A percentile compares a stretch with the other conserved stretches of the same genome.
Evolutionary conservation across 2,329 filamentous ascomycete genomes (phyloP).

Genomic region (Pseudogymnoascus sp.): DNA sequence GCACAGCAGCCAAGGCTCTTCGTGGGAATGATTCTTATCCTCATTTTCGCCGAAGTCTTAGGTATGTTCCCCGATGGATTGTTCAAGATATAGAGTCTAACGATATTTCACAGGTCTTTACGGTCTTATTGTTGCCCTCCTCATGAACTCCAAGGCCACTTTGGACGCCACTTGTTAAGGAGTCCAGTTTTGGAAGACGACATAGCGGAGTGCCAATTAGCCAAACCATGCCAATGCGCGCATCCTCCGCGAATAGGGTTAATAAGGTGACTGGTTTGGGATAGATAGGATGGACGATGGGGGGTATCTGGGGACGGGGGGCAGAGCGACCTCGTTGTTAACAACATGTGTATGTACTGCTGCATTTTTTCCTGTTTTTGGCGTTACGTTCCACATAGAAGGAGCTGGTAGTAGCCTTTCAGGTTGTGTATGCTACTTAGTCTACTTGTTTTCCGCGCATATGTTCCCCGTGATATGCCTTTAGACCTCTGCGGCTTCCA

Average conservation of each 20-base stretch:
- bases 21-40: constrained; percentile 74
- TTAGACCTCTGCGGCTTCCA: not conserved
- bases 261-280: not conserved
- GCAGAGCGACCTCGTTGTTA: constrained; percentile 16
- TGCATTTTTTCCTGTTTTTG: constrained; percentile 22
- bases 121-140: constrained; percentile 93
- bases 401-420: constrained; percentile 22
- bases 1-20: constrained; percentile 62
- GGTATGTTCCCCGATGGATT: constrained; percentile 40
- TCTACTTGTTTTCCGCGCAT: constrained; percentile 13
- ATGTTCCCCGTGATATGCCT: not conserved
- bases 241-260: not conserved
- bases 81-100: constrained; percentile 22
- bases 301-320: constrained; percentile 1
- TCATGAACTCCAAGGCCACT: constrained; percentile 95
- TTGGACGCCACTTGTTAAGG: constrained; percentile 55
- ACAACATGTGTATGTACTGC: constrained; percentile 27
- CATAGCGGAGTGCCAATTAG: not conserved
- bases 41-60: constrained; percentile 80
- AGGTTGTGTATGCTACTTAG: constrained; percentile 28
- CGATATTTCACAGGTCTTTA: constrained; percentile 66
- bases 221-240: not conserved
- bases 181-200: not conserved
- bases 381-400: constrained; percentile 29
- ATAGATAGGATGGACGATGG: not conserved